Percentiles rank a stretch among this genome's conserved stretches.
Conservation (phyloP, 805 yeast genomes). For the Metschnikowia kofuensis region DNA sequence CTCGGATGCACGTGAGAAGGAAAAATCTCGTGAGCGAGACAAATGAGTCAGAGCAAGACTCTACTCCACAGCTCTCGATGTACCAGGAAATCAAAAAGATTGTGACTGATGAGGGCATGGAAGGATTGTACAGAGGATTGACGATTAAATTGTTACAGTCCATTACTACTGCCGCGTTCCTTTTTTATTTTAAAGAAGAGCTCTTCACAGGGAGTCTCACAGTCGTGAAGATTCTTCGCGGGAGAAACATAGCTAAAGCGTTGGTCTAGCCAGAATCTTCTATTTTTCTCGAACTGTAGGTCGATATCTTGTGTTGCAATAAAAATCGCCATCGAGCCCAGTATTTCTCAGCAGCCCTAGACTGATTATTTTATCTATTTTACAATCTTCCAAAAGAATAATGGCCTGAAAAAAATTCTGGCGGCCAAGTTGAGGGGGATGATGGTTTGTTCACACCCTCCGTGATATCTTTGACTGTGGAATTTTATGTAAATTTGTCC, state of each 20-base stretch:
- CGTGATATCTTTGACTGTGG: too few species aligned
- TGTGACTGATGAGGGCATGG: constrained; percentile 65
- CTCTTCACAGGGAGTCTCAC: constrained; percentile 58
- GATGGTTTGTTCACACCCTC: too few species aligned
- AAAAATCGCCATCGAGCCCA: too few species aligned
- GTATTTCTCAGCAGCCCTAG: too few species aligned
- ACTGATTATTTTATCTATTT: too few species aligned
- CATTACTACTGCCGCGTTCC: constrained; percentile 83
- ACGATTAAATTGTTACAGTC: constrained; percentile 77
- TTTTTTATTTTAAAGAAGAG: constrained; percentile 89
- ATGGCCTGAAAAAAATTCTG: too few species aligned
- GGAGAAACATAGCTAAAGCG: constrained; percentile 6
- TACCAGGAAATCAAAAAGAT: constrained; percentile 54
- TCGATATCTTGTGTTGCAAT: too few species aligned
- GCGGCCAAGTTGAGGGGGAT: too few species aligned
- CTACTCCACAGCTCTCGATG: constrained; percentile 39
- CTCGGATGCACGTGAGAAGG: constrained; percentile 76
- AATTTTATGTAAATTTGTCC: too few species aligned
- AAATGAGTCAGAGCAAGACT: constrained; percentile 3
- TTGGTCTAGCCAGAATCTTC: neutral
- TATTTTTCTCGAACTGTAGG: too few species aligned
- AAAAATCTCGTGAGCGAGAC: constrained; percentile 21
- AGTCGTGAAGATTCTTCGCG: constrained; percentile 42
- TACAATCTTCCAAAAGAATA: neutral
- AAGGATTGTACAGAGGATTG: constrained; percentile 79